Percentiles rank a stretch among this genome's conserved stretches.
These are phyloP conservation scores for Ceratobasidium sp. DNA, from an alignment of 1,284 basidiomycete species.

Conservation along the genomic window DNA sequence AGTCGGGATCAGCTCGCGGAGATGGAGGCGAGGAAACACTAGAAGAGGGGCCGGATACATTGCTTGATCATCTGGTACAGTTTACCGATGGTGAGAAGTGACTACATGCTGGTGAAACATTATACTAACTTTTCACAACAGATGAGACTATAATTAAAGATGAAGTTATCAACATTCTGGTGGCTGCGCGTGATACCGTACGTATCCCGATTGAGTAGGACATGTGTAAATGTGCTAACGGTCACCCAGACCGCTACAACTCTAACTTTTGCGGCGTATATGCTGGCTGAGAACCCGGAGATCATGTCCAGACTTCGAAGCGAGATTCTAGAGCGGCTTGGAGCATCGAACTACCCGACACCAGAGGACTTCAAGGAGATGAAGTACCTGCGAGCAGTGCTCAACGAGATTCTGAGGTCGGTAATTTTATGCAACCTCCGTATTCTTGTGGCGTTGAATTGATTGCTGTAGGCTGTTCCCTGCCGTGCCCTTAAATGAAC, in stretches of 20 bases:
- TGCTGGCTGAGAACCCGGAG: constrained; percentile 41
- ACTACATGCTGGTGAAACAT: not conserved
- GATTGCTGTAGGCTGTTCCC: constrained; percentile 58
- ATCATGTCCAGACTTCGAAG: constrained; percentile 40
- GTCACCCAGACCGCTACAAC: constrained; percentile 33
- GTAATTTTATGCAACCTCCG: constrained; percentile 11
- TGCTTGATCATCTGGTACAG: constrained; percentile 26
- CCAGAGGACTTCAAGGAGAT: constrained; percentile 39
- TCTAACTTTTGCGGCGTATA: constrained; percentile 44
- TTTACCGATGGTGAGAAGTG: not conserved
- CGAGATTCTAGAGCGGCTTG: constrained; percentile 41
- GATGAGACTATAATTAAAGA: constrained; percentile 5
- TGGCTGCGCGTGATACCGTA: constrained; percentile 20
- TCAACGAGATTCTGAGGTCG: constrained; percentile 18
- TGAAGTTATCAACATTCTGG: constrained; percentile 8
- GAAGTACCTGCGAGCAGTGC: constrained; percentile 36
- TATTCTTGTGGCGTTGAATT: not conserved
- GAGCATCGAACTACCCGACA: constrained; percentile 29
- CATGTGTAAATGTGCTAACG: not conserved
- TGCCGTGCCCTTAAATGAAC: constrained; percentile 50
- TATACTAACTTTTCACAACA: not conserved
- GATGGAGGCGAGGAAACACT: not conserved
- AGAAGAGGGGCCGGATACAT: not conserved
- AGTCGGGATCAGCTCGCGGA: not conserved
- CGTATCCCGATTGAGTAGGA: not conserved